Evolutionary conservation across 2,329 filamentous ascomycete genomes (phyloP).

Genomic region (Colletotrichum kahawae): DNA sequence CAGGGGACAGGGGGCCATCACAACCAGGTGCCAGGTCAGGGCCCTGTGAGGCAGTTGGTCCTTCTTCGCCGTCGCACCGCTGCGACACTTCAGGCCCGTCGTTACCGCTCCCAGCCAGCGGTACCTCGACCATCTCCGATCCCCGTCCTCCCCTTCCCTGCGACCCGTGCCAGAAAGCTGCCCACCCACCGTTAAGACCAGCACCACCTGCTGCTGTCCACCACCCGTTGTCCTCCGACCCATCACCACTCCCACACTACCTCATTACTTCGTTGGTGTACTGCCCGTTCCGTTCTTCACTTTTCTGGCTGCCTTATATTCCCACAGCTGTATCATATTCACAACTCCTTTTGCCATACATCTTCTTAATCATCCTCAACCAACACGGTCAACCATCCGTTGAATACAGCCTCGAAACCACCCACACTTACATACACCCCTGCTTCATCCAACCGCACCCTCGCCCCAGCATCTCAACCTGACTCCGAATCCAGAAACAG

Average conservation of each 20-base stretch:
- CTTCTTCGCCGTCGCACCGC: not conserved
- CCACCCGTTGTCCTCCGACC: not conserved
- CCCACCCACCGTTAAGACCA: slow-evolving; percentile 18
- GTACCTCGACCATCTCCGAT: slow-evolving; percentile 12
- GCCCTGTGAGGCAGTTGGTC: not conserved
- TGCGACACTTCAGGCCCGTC: not conserved
- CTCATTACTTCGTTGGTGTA: not conserved
- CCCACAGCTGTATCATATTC: not conserved
- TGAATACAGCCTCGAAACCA: not conserved
- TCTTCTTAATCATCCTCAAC: not conserved
- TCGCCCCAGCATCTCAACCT: slow-evolving; percentile 3
- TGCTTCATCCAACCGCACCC: slow-evolving; percentile 13
- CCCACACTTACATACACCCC: slow-evolving; percentile 2
- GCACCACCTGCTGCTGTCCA: slow-evolving; percentile 6
- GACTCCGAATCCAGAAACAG: not conserved
- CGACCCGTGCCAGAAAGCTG: not conserved
- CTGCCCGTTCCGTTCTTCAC: not conserved
- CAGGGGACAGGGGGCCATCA: not conserved
- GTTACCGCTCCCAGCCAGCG: not conserved
- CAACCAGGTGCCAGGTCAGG: not conserved
- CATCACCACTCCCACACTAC: not conserved
- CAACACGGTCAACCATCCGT: not conserved
- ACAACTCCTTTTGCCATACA: not conserved
- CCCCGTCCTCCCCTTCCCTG: slow-evolving; percentile 11
- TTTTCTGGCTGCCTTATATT: not conserved